A percentile compares a stretch with the other conserved stretches of the same genome.
phyloP scores from a whole-genome alignment of 768 basidiomycete species.

The Suillus paluster region DNA sequence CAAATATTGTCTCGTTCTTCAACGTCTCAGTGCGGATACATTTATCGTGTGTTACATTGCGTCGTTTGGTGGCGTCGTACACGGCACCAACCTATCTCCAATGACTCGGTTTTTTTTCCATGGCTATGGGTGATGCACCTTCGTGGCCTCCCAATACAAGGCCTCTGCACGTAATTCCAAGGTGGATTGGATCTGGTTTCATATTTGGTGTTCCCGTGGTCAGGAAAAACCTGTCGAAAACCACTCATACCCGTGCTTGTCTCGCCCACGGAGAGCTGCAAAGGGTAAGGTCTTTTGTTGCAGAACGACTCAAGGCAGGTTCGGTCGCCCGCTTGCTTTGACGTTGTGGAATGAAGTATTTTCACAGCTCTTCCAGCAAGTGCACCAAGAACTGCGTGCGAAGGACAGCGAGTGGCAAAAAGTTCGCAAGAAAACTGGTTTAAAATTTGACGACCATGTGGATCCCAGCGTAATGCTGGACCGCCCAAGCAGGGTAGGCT shows the following conservation, averaged over 20 bases:
- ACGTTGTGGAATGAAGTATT: neutral
- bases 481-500: neutral
- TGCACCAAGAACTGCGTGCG: neutral
- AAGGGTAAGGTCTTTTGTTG: slow-evolving; percentile 7
- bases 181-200: slow-evolving; percentile 34
- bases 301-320: slow-evolving; percentile 1
- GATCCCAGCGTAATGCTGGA: neutral
- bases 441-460: neutral
- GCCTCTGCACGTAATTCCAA: slow-evolving; percentile 36
- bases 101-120: slow-evolving; percentile 38
- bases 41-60: slow-evolving; percentile 44
- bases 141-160: slow-evolving; percentile 30
- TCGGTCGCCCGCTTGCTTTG: neutral
- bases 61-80: slow-evolving; percentile 36
- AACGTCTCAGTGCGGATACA: slow-evolving; percentile 27
- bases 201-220: slow-evolving; percentile 39
- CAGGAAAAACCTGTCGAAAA: slow-evolving; percentile 12
- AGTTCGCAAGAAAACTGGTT: slow-evolving; percentile 3
- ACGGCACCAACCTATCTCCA: slow-evolving; percentile 25
- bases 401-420: neutral
- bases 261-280: slow-evolving; percentile 12
- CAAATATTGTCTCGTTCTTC: slow-evolving; percentile 39
- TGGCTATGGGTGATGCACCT: slow-evolving; percentile 38
- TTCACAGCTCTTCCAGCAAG: slow-evolving; percentile 2
- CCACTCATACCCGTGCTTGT: slow-evolving; percentile 7